Evolutionary conservation across 306 rosid species (phyloP).

Genomic region (Prunus padus): DNA sequence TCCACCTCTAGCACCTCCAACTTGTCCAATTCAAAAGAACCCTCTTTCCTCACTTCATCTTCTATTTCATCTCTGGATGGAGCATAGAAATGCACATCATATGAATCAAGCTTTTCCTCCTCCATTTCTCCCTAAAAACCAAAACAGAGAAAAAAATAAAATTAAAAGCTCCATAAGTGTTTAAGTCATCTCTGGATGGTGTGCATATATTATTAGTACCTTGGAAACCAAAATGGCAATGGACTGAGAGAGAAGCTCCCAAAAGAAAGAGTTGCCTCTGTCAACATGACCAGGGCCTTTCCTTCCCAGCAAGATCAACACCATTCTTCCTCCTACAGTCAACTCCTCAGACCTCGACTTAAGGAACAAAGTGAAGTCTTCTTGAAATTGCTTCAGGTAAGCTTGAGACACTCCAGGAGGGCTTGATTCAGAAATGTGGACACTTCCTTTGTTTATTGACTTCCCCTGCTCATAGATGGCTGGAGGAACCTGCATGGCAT

Average conservation of each 20-base stretch:
- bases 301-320: slow-evolving; percentile 72
- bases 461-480: slow-evolving; percentile 47
- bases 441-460: slow-evolving; percentile 63
- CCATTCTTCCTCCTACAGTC: slow-evolving; percentile 73
- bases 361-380: slow-evolving; percentile 69
- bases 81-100: slow-evolving; percentile 91
- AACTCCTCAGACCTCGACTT: slow-evolving; percentile 67
- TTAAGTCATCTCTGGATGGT: no score
- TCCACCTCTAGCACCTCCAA: slow-evolving; percentile 62
- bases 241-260: slow-evolving; percentile 73
- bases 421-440: slow-evolving; percentile 68
- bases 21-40: slow-evolving; percentile 63
- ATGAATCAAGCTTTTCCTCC: slow-evolving; percentile 65
- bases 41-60: slow-evolving; percentile 61
- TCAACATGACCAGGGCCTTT: slow-evolving; percentile 59
- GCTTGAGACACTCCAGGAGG: slow-evolving; percentile 61
- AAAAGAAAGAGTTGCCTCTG: slow-evolving; percentile 78
- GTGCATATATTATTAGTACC: slow-evolving; percentile 37
- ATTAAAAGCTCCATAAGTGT: no score
- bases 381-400: slow-evolving; percentile 65
- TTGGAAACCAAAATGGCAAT: slow-evolving; percentile 57
- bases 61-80: slow-evolving; percentile 81
- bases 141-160: neutral
- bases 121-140: slow-evolving; percentile 59
- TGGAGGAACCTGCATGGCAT: slow-evolving; percentile 66